Evolutionary conservation across 1,284 basidiomycete genomes (phyloP).

Genomic region (Coniferiporia sulphurascens): DNA sequence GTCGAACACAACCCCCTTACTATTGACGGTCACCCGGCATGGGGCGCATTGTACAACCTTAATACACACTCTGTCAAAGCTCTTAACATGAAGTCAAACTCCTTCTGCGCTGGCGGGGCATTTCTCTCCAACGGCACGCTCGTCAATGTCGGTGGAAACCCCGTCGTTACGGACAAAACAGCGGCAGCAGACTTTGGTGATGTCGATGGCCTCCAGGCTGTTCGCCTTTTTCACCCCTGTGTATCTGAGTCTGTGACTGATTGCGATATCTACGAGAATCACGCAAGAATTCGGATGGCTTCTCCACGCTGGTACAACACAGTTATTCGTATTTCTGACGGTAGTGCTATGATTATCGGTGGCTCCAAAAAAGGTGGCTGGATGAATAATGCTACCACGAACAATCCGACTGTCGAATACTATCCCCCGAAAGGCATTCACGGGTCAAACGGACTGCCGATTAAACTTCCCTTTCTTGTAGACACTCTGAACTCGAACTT

Average conservation of each 20-base stretch:
- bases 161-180: slow-evolving; percentile 58
- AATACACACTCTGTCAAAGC: slow-evolving; percentile 57
- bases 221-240: slow-evolving; percentile 73
- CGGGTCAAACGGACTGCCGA: slow-evolving; percentile 58
- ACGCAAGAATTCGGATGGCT: slow-evolving; percentile 57
- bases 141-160: slow-evolving; percentile 75
- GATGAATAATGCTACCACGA: slow-evolving; percentile 73
- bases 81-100: slow-evolving; percentile 69
- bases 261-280: slow-evolving; percentile 66
- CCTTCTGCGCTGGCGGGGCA: slow-evolving; percentile 83
- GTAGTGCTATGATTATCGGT: slow-evolving; percentile 77
- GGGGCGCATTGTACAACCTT: slow-evolving; percentile 72
- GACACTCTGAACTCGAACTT: slow-evolving; percentile 77
- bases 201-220: slow-evolving; percentile 64
- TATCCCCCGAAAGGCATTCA: slow-evolving; percentile 72
- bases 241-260: slow-evolving; percentile 38
- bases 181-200: slow-evolving; percentile 71
- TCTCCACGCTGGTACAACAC: slow-evolving; percentile 78
- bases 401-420: slow-evolving; percentile 80
- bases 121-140: slow-evolving; percentile 74
- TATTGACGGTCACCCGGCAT: slow-evolving; percentile 69
- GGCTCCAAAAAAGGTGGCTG: slow-evolving; percentile 77
- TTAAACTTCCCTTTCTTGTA: slow-evolving; percentile 58
- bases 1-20: slow-evolving; percentile 79
- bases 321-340: slow-evolving; percentile 63